Percentiles rank a stretch among this genome's conserved stretches.
phyloP scores from a whole-genome alignment of 306 rosid species.

The Trifolium fragiferum region DNA sequence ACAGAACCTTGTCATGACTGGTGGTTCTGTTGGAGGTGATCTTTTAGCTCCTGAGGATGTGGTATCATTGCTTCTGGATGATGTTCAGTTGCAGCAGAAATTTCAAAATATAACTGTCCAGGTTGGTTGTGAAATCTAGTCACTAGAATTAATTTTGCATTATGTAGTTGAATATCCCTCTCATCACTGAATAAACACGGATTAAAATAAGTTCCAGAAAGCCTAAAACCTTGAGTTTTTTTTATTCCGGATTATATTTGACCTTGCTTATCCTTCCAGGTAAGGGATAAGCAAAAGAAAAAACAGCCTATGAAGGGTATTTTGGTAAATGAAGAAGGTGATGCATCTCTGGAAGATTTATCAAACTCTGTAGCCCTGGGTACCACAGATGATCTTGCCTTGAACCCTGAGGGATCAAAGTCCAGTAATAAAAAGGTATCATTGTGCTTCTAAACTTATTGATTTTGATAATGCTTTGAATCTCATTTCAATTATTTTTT shows the following conservation, averaged over 20 bases:
- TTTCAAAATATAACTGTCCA: slow-evolving; percentile 75
- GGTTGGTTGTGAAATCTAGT: slow-evolving; percentile 58
- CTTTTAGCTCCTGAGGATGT: slow-evolving; percentile 98
- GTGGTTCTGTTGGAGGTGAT: slow-evolving; percentile 98
- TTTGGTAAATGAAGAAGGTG: slow-evolving; percentile 87
- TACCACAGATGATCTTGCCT: slow-evolving; percentile 57
- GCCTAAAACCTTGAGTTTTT: slow-evolving; percentile 25
- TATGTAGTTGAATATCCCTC: slow-evolving; percentile 39
- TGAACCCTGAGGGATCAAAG: slow-evolving; percentile 70
- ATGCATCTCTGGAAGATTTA: slow-evolving; percentile 87
- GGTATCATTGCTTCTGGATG: slow-evolving; percentile 93
- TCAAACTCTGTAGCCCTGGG: slow-evolving; percentile 55
- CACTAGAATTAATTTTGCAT: slow-evolving; percentile 16
- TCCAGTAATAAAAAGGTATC: slow-evolving; percentile 79
- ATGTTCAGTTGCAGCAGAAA: slow-evolving; percentile 94
- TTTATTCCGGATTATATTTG: slow-evolving; percentile 30
- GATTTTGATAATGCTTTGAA: slow-evolving; percentile 12
- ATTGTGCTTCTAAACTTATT: slow-evolving; percentile 2
- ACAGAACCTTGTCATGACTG: slow-evolving; percentile 98
- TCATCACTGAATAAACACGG: slow-evolving; percentile 7
- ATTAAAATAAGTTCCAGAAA: slow-evolving; percentile 17
- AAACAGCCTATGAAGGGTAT: slow-evolving; percentile 76
- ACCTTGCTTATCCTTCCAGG: slow-evolving; percentile 53
- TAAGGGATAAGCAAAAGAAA: slow-evolving; percentile 82
- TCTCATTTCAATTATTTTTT: slow-evolving; percentile 7